Evolutionary conservation across 108 stramenopile species (phyloP).

Genomic region (Aureococcus anophagefferens): DNA sequence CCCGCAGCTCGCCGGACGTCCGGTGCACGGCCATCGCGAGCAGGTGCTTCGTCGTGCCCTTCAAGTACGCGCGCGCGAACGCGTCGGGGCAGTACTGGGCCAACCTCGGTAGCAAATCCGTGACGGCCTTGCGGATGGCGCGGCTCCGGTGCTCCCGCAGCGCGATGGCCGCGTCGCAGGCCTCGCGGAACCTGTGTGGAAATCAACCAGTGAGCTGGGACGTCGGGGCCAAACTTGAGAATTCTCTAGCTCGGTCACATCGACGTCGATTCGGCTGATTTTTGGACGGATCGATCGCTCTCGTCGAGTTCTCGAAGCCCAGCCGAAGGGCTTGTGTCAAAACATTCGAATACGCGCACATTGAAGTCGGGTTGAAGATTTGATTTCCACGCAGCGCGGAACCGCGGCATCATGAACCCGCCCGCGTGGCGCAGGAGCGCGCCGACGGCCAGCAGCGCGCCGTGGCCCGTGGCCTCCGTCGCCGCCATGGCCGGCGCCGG

Average conservation of each 20-base stretch:
- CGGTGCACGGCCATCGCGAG: conserved; percentile 44
- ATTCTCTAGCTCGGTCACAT: too few relatives aligned
- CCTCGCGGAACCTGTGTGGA: too few relatives aligned
- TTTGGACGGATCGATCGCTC: too few relatives aligned
- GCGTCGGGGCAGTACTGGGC: conserved; percentile 62
- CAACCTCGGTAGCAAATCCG: conserved; percentile 72
- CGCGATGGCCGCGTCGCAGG: conserved; percentile 63
- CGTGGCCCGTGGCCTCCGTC: conserved; percentile 60
- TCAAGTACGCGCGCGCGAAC: conserved; percentile 74
- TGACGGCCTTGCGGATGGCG: conserved; percentile 70
- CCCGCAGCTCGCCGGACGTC: conserved; percentile 50
- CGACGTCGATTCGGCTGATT: too few relatives aligned
- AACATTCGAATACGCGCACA: too few relatives aligned
- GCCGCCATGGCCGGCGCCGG: conserved; percentile 3
- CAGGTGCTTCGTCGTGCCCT: conserved; percentile 60
- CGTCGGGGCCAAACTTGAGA: too few relatives aligned
- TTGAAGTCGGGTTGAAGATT: too few relatives aligned
- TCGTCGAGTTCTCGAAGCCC: too few relatives aligned
- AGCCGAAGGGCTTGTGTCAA: too few relatives aligned
- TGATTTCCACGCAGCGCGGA: too few relatives aligned
- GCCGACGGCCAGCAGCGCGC: conserved; percentile 70
- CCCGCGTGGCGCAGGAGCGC: conserved; percentile 71
- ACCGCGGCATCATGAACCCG: conserved; percentile 86
- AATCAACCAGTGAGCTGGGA: too few relatives aligned
- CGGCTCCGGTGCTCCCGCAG: conserved; percentile 56